A percentile compares a stretch with the other conserved stretches of the same genome.
phyloP scores from a whole-genome alignment of 2,329 filamentous ascomycete species.

The Diplodia intermedia region DNA sequence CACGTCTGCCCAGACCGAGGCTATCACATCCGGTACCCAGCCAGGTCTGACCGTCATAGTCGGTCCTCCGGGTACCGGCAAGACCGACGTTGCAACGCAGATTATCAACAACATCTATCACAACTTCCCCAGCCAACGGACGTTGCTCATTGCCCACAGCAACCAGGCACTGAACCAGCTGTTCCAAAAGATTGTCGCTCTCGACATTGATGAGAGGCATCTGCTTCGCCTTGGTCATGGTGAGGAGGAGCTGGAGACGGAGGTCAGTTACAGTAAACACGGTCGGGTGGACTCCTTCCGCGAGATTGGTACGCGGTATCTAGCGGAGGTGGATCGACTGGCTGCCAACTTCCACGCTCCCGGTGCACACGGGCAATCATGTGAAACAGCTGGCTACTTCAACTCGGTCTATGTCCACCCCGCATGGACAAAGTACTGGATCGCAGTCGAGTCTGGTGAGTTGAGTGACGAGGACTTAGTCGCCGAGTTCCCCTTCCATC shows the following conservation, averaged over 20 bases:
- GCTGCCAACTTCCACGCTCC: constrained; percentile 84
- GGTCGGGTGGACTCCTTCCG: constrained; percentile 95
- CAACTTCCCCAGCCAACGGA: constrained; percentile 93
- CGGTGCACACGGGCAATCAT: constrained; percentile 93
- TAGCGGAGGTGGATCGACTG: constrained; percentile 84
- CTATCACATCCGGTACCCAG: constrained; percentile 91
- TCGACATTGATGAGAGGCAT: constrained; percentile 96
- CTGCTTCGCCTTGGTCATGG: constrained; percentile 90
- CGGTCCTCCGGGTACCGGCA: constrained; percentile 93
- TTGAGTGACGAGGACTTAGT: constrained; percentile 68
- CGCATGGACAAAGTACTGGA: constrained; percentile 84
- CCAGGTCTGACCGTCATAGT: constrained; percentile 93
- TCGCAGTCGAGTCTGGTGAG: constrained; percentile 64
- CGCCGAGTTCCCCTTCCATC: constrained; percentile 82
- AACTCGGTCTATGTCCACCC: constrained; percentile 89
- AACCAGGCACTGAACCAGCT: constrained; percentile 98
- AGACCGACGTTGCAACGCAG: constrained; percentile 98
- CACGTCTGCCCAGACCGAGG: constrained; percentile 88
- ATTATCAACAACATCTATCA: constrained; percentile 99
- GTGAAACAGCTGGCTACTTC: constrained; percentile 97
- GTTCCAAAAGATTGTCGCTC: constrained; percentile 95
- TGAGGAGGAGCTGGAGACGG: constrained; percentile 89
- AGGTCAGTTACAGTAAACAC: constrained; percentile 89
- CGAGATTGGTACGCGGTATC: constrained; percentile 79
- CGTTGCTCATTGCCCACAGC: constrained; percentile 91